A percentile compares a stretch with the other conserved stretches of the same genome.
phyloP scores from a whole-genome alignment of 441 rosid genomes.

The Syzygium syzygioides region DNA sequence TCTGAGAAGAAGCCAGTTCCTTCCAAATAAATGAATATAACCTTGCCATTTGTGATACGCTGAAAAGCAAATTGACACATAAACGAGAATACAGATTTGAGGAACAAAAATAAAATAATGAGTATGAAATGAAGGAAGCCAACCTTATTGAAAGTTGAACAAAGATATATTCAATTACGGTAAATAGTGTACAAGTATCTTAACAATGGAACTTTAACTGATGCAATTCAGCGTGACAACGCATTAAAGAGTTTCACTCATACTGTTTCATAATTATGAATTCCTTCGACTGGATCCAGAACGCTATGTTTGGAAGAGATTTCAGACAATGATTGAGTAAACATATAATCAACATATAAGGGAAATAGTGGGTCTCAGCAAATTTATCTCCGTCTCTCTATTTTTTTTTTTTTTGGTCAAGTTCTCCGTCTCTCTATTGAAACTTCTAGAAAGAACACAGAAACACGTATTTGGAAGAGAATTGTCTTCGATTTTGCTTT shows the following conservation, averaged over 20 bases:
- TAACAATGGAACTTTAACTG: neutral
- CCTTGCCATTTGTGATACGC: conserved; percentile 69
- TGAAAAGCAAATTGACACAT: conserved; percentile 25
- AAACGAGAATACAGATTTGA: neutral
- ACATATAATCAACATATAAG: neutral
- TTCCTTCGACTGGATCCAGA: neutral
- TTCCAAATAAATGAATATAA: conserved; percentile 70
- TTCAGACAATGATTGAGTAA: neutral
- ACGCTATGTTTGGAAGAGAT: neutral
- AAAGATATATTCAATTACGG: neutral
- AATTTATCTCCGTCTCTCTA: neutral
- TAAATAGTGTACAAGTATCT: neutral
- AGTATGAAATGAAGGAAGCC: neutral
- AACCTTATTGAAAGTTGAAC: neutral
- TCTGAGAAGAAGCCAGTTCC: conserved; percentile 47
- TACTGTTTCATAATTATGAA: neutral
- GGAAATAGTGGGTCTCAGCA: neutral
- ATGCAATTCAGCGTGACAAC: neutral
- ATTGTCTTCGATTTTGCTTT: neutral
- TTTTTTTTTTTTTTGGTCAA: too few relatives aligned
- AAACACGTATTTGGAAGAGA: neutral
- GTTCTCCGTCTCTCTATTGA: neutral
- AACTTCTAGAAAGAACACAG: neutral
- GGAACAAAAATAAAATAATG: neutral
- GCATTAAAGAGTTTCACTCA: neutral